phyloP scores from a whole-genome alignment of 129 eudicot species.

The Pseudognaphalium luteoalbum region DNA sequence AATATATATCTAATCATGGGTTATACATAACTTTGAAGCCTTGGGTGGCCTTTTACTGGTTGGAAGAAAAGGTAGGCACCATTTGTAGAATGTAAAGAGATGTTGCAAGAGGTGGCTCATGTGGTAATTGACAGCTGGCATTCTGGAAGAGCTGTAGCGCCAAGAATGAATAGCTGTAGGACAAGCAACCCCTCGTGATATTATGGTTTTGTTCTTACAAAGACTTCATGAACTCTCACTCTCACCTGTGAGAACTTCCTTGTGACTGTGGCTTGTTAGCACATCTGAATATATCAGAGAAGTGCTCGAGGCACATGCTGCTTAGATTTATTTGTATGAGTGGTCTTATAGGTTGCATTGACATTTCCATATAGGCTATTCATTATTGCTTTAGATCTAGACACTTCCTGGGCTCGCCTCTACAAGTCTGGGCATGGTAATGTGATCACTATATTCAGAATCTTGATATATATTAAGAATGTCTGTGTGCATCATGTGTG shows the following conservation, averaged over 20 bases:
- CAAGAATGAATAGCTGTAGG: no score
- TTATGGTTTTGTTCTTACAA: background rate
- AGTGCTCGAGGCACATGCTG: background rate
- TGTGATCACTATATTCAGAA: background rate
- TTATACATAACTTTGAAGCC: no score
- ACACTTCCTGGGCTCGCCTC: background rate
- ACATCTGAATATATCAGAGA: background rate
- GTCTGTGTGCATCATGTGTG: background rate
- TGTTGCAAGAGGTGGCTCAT: no score
- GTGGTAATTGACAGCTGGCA: no score
- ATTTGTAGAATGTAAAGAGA: no score
- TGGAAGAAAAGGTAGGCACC: no score
- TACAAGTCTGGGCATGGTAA: background rate
- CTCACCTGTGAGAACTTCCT: background rate
- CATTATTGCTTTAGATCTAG: background rate
- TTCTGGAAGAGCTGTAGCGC: no score
- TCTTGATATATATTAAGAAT: background rate
- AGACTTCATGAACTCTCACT: background rate
- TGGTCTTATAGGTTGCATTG: background rate
- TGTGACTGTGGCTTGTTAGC: background rate
- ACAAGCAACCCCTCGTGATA: background rate
- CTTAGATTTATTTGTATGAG: background rate
- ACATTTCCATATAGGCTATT: background rate
- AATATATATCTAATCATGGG: background rate
- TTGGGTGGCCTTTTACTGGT: no score